A percentile compares a stretch with the other conserved stretches of the same genome.
Evolutionary conservation across 805 yeast species (phyloP).

Genomic region (Candida coquimbonensis): DNA sequence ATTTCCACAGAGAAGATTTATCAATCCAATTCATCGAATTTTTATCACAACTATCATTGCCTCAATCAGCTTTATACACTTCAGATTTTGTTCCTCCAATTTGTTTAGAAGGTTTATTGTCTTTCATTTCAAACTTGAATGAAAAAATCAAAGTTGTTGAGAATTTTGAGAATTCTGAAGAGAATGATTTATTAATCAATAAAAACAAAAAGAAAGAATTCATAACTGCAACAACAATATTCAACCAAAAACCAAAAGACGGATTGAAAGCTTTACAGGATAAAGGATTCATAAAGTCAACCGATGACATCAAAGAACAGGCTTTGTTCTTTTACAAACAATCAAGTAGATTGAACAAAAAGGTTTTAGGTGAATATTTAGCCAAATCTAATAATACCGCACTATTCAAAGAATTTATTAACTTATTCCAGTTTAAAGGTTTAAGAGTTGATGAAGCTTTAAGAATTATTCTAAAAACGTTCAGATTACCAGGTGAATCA

Average conservation of each 20-base stretch:
- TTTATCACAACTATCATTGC: constrained; percentile 71
- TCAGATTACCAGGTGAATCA: constrained; percentile 94
- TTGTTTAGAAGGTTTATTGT: constrained; percentile 80
- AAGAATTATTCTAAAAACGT: constrained; percentile 70
- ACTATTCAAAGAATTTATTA: constrained; percentile 58
- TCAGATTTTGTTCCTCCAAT: constrained; percentile 89
- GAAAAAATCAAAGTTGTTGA: constrained; percentile 30
- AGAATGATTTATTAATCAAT: constrained; percentile 20
- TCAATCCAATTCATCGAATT: constrained; percentile 60
- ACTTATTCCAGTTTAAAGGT: constrained; percentile 64
- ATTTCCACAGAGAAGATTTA: constrained; percentile 77
- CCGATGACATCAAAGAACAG: constrained; percentile 49
- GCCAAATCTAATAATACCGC: constrained; percentile 66
- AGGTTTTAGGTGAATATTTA: constrained; percentile 76
- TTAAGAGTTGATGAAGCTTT: constrained; percentile 91
- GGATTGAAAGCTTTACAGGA: constrained; percentile 65
- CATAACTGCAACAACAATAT: constrained; percentile 62
- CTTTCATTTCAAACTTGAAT: constrained; percentile 58
- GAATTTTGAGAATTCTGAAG: constrained; percentile 12
- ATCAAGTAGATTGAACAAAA: constrained; percentile 80
- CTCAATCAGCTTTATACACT: constrained; percentile 74
- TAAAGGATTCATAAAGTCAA: constrained; percentile 52
- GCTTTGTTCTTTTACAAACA: constrained; percentile 72
- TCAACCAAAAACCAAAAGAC: constrained; percentile 71
- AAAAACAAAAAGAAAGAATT: constrained; percentile 61